Base-by-base conservation (phyloP, 2,329 filamentous ascomycete genomes). In the Fusarium nygamai region DNA sequence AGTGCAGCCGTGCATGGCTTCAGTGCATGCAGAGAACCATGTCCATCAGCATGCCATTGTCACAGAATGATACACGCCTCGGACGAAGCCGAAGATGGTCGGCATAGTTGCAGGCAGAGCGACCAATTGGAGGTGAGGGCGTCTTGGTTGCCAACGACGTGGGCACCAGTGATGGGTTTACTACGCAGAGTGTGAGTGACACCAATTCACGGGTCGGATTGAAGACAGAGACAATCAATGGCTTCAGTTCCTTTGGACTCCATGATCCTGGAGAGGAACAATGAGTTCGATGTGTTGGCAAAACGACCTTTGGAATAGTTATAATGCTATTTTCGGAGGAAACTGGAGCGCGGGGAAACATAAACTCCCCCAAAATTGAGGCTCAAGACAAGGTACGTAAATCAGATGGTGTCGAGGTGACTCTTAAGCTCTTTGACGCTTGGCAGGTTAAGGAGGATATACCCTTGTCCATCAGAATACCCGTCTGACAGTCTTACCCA, bases 341-440 rank as follows among this genome's bases (percentile, higher is more conserved):
- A 51, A 14, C 11, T 17, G n/a, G 27, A 60, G 51, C 61, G 67
- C 66, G 62, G 67, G 71, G 71, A 56, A 31, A 44, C 43, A 65
- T 22, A 39, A 17, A 61, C 38, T 61, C 71, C 71, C 71, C 60
- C 51, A 73, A 72, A 74, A 69, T 61, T 67, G 71, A 74, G 71
- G 71, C 71, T 74, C 60, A 65, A 68, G 48, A 67, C 44, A 60
- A 44, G 38, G 54, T 54, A 46, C 61, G 33, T 58, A 54, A 44
- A 31, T 38, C 24, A 36, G 33, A 59, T 38, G 41, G 57, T n/a
- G 58, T 53, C 41, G 20, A 44, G 22, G 33, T 59, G 43, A 38
- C 54, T 43, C 27, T 51, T 29, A 31, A 59, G 34, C 34, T 47
- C 53, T 64, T 41, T 36, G 47, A 46, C 47, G 57, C 46, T 63